Base-by-base conservation (phyloP, 2,329 filamentous ascomycete species). In the Helotiales sp. region DNA sequence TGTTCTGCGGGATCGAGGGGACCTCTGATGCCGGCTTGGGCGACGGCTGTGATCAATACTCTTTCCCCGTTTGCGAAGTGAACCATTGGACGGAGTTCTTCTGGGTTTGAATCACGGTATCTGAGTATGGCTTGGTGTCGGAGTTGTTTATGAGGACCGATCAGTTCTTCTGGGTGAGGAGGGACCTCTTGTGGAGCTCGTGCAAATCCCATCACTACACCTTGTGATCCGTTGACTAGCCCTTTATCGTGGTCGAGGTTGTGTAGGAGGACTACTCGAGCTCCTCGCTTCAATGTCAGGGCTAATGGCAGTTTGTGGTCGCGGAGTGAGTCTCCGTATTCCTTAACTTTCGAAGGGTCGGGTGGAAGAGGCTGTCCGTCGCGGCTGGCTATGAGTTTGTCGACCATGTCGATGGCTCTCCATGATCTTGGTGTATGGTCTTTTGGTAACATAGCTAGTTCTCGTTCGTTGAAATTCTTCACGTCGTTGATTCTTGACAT, bases 221-320 rank as follows among this genome's bases (percentile, higher is more conserved):
- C 68, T 38, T 69, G 66, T 0, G 67, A 65, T 5, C 68, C 68
- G 29, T 70, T 70, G 2, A 70, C 67, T 6, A 70, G 58, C 8
- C 66, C 66, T 1, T 17, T 12, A 13, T 42, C 38, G 38, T 42
- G 38, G 38, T 60, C 40, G 2, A 68, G 47, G 48, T 70, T 70
- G 1, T 51, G 22, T 8, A 69, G 52, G 5, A 70, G 55, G 9
- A 70, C 65, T 3, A 70, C 67, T 50, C 66, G 67, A 1, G 68
- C 67, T 12, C 66, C 66, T 27, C 63, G 30, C 42, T 69, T 70
- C 12, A 70, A 25, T 1, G 22, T 60, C 6, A 70, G 33, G 0
- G 22, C 36, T 6, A 40, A 36, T 4, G 55, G 60, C 6, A 69
- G 63, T n/a, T 60, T 55, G 48, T 69, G 63, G 7, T 63, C 51